Evolutionary conservation across 352 stramenopile genomes (phyloP).

Genomic region (Pythium apleroticum): DNA sequence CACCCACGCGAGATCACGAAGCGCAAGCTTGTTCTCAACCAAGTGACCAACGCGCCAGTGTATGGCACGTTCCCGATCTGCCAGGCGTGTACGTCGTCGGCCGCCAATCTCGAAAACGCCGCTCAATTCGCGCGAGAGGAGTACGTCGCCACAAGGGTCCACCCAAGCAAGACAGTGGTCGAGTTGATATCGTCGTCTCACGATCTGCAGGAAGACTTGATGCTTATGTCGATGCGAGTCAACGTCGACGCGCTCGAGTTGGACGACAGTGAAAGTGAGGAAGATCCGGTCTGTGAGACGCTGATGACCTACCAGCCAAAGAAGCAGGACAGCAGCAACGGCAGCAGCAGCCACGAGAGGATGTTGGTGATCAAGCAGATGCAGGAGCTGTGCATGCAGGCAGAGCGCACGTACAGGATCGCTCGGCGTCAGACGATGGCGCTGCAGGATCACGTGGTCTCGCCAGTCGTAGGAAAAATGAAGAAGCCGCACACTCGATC

Average conservation of each 20-base stretch:
- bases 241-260: background rate
- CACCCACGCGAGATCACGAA: background rate
- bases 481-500: background rate
- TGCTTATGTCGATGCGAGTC: background rate
- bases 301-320: background rate
- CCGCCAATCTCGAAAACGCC: background rate
- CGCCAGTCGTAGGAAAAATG: background rate
- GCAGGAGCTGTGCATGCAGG: slow-evolving; percentile 9
- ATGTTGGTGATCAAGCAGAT: slow-evolving; percentile 10
- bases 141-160: background rate
- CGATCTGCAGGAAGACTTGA: background rate
- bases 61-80: slow-evolving; percentile 2
- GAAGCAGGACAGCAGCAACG: background rate
- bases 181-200: background rate
- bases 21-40: slow-evolving; percentile 1
- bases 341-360: background rate
- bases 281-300: background rate
- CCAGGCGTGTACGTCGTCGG: slow-evolving; percentile 1
- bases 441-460: background rate
- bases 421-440: slow-evolving; percentile 5
- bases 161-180: background rate
- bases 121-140: slow-evolving; percentile 1
- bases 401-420: slow-evolving; percentile 13
- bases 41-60: background rate
- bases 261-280: background rate